Conservation (phyloP, 192 early-diverging fungal genomes). For the Coemansia sp. region DNA sequence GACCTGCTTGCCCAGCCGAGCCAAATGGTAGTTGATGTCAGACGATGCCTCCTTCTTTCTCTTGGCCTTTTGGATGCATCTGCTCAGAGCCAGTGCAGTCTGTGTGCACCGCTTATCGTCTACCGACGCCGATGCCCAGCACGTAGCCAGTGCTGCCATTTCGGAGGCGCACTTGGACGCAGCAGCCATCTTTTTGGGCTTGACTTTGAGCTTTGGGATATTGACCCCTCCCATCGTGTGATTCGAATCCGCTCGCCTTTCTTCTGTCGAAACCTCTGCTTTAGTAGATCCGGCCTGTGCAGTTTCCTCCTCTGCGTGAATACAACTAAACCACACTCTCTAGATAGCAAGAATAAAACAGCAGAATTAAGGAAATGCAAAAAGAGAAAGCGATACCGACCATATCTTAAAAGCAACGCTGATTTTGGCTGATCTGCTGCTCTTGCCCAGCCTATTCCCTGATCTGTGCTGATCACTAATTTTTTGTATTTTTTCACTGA, state of each 20-base stretch:
- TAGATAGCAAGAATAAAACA: not conserved
- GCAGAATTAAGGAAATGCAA: not conserved
- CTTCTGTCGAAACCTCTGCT: too few species aligned
- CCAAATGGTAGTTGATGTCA: slow-evolving; percentile 53
- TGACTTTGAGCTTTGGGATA: slow-evolving; percentile 45
- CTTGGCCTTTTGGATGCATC: slow-evolving; percentile 45
- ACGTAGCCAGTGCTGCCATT: slow-evolving; percentile 52
- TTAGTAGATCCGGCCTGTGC: not conserved
- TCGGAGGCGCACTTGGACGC: slow-evolving; percentile 50
- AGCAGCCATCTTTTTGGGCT: slow-evolving; percentile 23
- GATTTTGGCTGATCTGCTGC: too few species aligned
- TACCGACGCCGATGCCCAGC: slow-evolving; percentile 49
- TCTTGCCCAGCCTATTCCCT: not conserved
- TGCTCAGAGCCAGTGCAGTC: slow-evolving; percentile 29
- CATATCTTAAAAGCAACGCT: too few species aligned
- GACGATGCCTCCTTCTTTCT: slow-evolving; percentile 9
- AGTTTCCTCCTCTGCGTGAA: not conserved
- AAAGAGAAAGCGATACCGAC: not conserved
- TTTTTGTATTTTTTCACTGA: not conserved
- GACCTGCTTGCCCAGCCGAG: slow-evolving; percentile 51
- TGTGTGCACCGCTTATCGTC: slow-evolving; percentile 45
- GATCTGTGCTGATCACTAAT: not conserved
- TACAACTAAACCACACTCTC: too few species aligned
- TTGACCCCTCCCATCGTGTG: slow-evolving; percentile 39
- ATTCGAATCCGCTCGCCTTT: not conserved